phyloP scores from a whole-genome alignment of 495 filamentous ascomycete species.

The Viridothelium virens region DNA sequence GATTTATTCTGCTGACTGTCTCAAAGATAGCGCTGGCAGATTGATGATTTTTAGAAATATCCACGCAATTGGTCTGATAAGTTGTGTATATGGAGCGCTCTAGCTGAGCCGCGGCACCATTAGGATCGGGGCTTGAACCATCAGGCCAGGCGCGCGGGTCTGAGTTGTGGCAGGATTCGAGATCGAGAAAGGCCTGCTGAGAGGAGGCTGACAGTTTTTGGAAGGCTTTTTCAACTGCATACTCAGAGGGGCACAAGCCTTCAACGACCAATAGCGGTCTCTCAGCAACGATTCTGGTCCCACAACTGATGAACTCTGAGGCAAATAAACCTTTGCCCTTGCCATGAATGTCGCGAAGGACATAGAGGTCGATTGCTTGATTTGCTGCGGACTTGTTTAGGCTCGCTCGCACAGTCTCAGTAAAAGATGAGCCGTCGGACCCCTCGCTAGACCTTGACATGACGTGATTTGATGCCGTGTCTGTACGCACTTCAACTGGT shows the following conservation, averaged over 20 bases:
- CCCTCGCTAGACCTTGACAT: no score
- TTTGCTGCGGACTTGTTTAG: no score
- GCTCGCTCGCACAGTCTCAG: no score
- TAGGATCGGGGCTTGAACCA: not conserved
- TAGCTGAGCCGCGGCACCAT: not conserved
- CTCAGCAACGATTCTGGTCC: conserved; percentile 54
- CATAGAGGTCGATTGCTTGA: not conserved
- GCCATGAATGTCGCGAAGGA: not conserved
- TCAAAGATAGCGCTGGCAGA: not conserved
- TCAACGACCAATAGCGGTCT: conserved; percentile 56
- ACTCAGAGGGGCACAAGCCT: conserved; percentile 43
- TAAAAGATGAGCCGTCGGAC: no score
- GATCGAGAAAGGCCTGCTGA: not conserved
- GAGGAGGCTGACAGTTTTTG: conserved; percentile 18
- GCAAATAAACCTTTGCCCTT: conserved; percentile 22
- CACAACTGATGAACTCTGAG: conserved; percentile 12
- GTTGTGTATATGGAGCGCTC: conserved; percentile 15
- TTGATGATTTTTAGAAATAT: not conserved
- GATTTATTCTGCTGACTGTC: conserved; percentile 28
- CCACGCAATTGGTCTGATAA: conserved; percentile 32
- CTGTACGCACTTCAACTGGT: no score
- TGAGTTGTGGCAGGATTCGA: not conserved
- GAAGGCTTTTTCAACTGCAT: conserved; percentile 23
- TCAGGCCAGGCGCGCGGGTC: not conserved
- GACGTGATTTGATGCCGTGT: no score